Evolutionary conservation across 176 grass and related monocot genomes (phyloP).

Genomic region (Oryza brachyantha): DNA sequence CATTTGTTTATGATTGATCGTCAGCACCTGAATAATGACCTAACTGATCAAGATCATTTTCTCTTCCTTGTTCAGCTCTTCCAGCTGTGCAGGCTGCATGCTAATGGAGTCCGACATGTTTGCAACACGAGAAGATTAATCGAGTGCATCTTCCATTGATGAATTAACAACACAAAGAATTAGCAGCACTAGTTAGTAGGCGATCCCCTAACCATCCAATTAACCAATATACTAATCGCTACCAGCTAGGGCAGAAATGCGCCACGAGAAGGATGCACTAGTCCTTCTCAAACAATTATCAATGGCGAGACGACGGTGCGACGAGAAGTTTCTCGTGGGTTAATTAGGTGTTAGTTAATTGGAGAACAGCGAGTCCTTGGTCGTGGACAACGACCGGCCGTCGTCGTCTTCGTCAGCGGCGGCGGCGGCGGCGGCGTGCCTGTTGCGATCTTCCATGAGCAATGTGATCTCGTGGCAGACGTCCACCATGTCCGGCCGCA

Average conservation of each 20-base stretch:
- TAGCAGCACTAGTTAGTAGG: constrained; percentile 48
- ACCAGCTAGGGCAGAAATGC: constrained; percentile 1
- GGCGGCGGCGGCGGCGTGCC: neutral
- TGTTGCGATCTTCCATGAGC: constrained; percentile 62
- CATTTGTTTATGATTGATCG: constrained; percentile 32
- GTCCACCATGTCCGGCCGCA: constrained; percentile 74
- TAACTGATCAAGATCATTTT: constrained; percentile 50
- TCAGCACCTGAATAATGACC: constrained; percentile 49
- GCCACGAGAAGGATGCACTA: neutral
- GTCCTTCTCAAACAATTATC: neutral
- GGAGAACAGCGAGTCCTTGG: constrained; percentile 43
- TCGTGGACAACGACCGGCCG: constrained; percentile 30
- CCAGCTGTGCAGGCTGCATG: neutral
- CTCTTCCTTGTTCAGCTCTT: constrained; percentile 1
- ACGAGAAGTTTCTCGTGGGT: neutral
- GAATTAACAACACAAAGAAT: constrained; percentile 54
- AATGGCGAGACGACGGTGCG: neutral
- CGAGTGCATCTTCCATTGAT: constrained; percentile 32
- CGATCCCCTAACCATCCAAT: constrained; percentile 34
- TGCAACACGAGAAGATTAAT: constrained; percentile 13
- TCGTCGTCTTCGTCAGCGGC: neutral
- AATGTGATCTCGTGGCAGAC: constrained; percentile 61
- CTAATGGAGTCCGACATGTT: constrained; percentile 52
- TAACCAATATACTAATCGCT: neutral
- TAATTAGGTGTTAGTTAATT: neutral